Evolutionary conservation across 1,139 yeast genomes (phyloP).

Genomic region (Eremothecium coryli): DNA sequence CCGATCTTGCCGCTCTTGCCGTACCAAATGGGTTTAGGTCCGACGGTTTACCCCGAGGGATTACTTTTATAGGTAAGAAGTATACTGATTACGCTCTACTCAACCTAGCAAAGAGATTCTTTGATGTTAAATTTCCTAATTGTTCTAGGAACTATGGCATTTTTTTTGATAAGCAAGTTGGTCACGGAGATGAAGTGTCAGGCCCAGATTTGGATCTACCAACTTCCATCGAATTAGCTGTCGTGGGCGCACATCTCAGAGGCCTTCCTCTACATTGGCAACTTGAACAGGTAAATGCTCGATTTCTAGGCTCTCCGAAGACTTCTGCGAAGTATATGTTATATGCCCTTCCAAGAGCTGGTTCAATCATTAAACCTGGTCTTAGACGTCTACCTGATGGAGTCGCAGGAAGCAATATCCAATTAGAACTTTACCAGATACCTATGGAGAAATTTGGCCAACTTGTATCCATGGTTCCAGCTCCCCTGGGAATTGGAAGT

Average conservation of each 20-base stretch:
- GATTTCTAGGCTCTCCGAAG: slow-evolving; percentile 51
- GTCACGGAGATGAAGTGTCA: slow-evolving; percentile 35
- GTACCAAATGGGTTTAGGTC: slow-evolving; percentile 78
- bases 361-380: slow-evolving; percentile 83
- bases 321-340: slow-evolving; percentile 69
- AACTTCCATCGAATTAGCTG: slow-evolving; percentile 59
- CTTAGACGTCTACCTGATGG: slow-evolving; percentile 61
- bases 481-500: slow-evolving; percentile 90
- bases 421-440: slow-evolving; percentile 72
- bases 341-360: slow-evolving; percentile 68
- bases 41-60: slow-evolving; percentile 86
- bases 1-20: slow-evolving; percentile 86
- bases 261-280: slow-evolving; percentile 95
- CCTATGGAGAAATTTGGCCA: slow-evolving; percentile 71
- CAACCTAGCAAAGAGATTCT: slow-evolving; percentile 68
- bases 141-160: slow-evolving; percentile 43
- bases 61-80: slow-evolving; percentile 71
- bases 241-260: slow-evolving; percentile 88
- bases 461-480: slow-evolving; percentile 81
- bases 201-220: slow-evolving; percentile 35
- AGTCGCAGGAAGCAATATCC: slow-evolving; percentile 49
- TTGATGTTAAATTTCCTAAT: slow-evolving; percentile 42
- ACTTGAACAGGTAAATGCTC: slow-evolving; percentile 75
- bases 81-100: slow-evolving; percentile 84
- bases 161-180: slow-evolving; percentile 16